Evolutionary conservation across 805 yeast genomes (phyloP), one percentile per base, ranked within the genome.

Genomic region (Cyberlindnera saturnus): DNA sequence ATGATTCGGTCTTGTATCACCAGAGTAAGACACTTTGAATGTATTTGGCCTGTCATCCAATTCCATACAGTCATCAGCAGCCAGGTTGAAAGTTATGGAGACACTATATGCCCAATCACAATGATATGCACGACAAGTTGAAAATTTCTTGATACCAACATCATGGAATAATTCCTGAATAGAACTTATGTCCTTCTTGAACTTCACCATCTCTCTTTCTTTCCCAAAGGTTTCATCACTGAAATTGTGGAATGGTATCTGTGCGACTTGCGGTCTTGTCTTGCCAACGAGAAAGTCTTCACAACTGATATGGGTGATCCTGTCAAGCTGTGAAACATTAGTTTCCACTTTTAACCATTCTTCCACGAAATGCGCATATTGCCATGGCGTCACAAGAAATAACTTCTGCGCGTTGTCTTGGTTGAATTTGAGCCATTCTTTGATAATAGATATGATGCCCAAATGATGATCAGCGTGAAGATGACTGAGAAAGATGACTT

Each of bases 401-500:
- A 91, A 63, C 17, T 61, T 65, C 30, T 5, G 64, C 53, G 13
- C 62, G 49, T 46, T 74, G 13, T 65, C 59, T 29, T 62, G 57
- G 45, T 75, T 69, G 45, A 60, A 54, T n/a, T 55, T 45, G 38
- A 62, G 57, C 95, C 97, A 90, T 49, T 77, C 79, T 32, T 71
- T 69, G 23, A 93, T 69, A 4, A 93, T 61, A 5, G 87, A 74
- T 8, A 84, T 65, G 5, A 86, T 70, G 0, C 99, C 99, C 34
- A 93, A 66, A 62, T 91, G 97, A 61, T 93, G 99, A 60, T 93
- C 99, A 0, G 98, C 99, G 63, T 93, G 99, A 53, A 91, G 69
- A 68, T 93, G 99, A 52, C 95, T 84, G 42, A 93, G 66, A 55
- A 77, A 86, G 17, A 91, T 67, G 42, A 86, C 45, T 29, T 74